Base-by-base conservation (phyloP, 345 rosid genomes). In the Moricandia arvensis region DNA sequence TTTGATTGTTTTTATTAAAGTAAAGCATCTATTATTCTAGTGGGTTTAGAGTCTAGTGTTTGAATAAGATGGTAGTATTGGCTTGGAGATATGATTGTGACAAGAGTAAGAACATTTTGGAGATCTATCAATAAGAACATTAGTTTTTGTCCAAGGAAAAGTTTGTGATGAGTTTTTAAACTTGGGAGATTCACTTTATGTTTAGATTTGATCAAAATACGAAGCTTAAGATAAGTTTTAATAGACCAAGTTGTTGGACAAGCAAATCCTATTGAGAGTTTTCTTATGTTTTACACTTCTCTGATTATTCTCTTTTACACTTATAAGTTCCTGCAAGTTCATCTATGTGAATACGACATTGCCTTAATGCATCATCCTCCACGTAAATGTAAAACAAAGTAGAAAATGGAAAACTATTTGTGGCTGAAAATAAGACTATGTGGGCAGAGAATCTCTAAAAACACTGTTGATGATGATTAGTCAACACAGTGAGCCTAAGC, bases 371-470 rank as follows among this genome's bases (percentile, higher is more conserved):
- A 41, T 55, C 33, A 57, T 31, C 57, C 27, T 61, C 70, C 41
- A 53, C 18, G 47, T 27, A 33, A 7, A 24, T 38, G 66, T 21
- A 26, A 66, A 55, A 9, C 51, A 45, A 59, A 74, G 17, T 45
- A 74, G 51, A 9, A 67, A 66, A 61, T 69, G 65, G 54, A 37
- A 47, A 70, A 30, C 57, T 16, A 38, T 9, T 26, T 24, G 34
- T 16, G 66, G 71, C 66, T 77, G 24, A 57, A 37, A 53, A 53
- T 37, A 69, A 75, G 53, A 18, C 43, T 34, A 49, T 51, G 69
- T 49, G 73, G 47, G 62, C 61, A 67, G 24, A 70, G 17, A 54
- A 64, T 58, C 31, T 77, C 16, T 5, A 45, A 54, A 27, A 13
- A 41, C 51, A 71, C 68, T 71, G 63, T 59, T 18, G 10, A 47